Conservation (phyloP, 768 basidiomycete genomes). For the Lactarius indigo region DNA sequence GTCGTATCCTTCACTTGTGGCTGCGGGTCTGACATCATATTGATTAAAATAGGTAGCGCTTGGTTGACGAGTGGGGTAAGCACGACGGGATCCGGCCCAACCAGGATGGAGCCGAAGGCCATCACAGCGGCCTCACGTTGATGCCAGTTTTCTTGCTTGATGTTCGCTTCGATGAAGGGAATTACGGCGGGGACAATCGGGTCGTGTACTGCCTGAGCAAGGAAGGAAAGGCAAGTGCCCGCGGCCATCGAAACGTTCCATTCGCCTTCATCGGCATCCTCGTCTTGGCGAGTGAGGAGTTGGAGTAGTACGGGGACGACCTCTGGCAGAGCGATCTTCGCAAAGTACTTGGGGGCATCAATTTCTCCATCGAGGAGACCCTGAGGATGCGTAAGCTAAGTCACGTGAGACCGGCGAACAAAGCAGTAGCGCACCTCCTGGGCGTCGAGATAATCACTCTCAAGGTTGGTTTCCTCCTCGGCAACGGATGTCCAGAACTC, state of each 20-base stretch:
- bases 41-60: slow-evolving; percentile 89
- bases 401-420: slow-evolving; percentile 11
- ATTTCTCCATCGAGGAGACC: slow-evolving; percentile 87
- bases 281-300: slow-evolving; percentile 89
- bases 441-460: slow-evolving; percentile 60
- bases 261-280: slow-evolving; percentile 97
- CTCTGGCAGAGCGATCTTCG: slow-evolving; percentile 91
- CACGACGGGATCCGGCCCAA: slow-evolving; percentile 87
- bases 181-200: slow-evolving; percentile 89
- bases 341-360: slow-evolving; percentile 84
- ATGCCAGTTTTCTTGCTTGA: slow-evolving; percentile 91
- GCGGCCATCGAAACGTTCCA: slow-evolving; percentile 99
- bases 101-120: slow-evolving; percentile 97
- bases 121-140: slow-evolving; percentile 95
- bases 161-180: slow-evolving; percentile 96
- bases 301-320: slow-evolving; percentile 89
- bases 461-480: slow-evolving; percentile 93
- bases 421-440: slow-evolving; percentile 61
- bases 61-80: slow-evolving; percentile 90
- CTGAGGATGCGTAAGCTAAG: slow-evolving; percentile 36
- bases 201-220: slow-evolving; percentile 89
- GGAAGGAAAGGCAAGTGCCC: slow-evolving; percentile 82
- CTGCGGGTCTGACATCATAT: slow-evolving; percentile 89
- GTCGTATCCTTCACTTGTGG: slow-evolving; percentile 92
- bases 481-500: slow-evolving; percentile 99